A percentile compares a stretch with the other conserved stretches of the same genome.
These are phyloP conservation scores for Seiridium unicorne DNA, from an alignment of 2,329 filamentous ascomycete species.

Conservation along the genomic window DNA sequence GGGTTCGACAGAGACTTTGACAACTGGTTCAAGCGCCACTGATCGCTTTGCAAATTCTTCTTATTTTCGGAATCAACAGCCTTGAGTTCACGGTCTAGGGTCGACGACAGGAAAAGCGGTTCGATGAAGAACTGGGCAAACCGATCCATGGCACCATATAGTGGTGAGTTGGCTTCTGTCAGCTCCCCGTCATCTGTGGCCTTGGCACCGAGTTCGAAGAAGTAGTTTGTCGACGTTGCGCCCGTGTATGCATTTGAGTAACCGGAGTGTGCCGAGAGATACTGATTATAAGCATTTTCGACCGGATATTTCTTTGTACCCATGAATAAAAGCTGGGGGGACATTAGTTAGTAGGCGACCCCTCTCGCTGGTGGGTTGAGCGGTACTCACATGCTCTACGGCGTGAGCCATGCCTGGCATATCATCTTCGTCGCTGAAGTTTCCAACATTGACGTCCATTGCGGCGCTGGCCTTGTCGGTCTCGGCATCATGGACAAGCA, in stretches of 20 bases:
- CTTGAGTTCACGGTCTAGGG: constrained; percentile 80
- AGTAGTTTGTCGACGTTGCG: constrained; percentile 93
- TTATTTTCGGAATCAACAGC: constrained; percentile 97
- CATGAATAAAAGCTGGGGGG: constrained; percentile 79
- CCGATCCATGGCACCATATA: constrained; percentile 82
- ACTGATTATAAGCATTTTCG: constrained; percentile 95
- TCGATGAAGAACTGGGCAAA: constrained; percentile 94
- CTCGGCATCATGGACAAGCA: constrained; percentile 89
- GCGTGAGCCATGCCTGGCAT: constrained; percentile 96
- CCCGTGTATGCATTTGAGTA: constrained; percentile 95
- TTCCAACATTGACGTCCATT: constrained; percentile 57
- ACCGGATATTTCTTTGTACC: constrained; percentile 96
- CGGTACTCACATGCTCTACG: constrained; percentile 72
- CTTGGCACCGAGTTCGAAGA: constrained; percentile 89
- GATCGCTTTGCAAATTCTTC: constrained; percentile 91
- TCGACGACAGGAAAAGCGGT: constrained; percentile 81
- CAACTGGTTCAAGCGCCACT: constrained; percentile 83
- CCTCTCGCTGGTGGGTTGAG: not conserved
- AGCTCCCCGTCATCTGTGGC: constrained; percentile 59
- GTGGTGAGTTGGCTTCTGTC: constrained; percentile 54
- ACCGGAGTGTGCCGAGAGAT: constrained; percentile 85
- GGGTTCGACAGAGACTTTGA: constrained; percentile 87
- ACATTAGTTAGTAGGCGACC: not conserved
- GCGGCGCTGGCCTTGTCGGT: constrained; percentile 97
- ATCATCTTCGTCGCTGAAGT: constrained; percentile 86